Evolutionary conservation across 192 early-diverging fungal genomes (phyloP), one percentile per base, ranked within the genome.

Genomic region (Thamnidium elegans): DNA sequence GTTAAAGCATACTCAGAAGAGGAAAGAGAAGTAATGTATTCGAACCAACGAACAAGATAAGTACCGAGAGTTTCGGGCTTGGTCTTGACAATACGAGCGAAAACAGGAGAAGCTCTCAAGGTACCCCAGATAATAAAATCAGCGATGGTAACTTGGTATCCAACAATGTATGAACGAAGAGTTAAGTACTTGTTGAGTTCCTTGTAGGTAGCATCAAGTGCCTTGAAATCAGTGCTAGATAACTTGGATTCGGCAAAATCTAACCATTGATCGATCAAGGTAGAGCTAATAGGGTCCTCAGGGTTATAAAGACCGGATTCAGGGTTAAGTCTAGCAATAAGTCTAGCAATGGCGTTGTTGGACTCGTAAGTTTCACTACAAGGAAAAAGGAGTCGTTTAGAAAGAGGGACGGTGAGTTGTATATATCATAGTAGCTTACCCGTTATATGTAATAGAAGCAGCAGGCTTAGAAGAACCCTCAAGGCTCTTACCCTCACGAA

Each of bases 111-210:
- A n/a, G 74, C 77, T 56, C 85, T 88, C 74, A 98, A 72, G 15
- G 90, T 89, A 46, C 92, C 95, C 93, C 94, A 98, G 54, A 90
- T 60, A 15, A 87, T 88, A 17, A 89, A 86, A 77, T 98, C 96
- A 15, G 92, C 95, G 1, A 85, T 76, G 4, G 92, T 83, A 53
- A 84, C 58, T 21, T 77, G 63, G 76, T 97, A 92, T 2, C 92
- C 94, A 45, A 86, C 84, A 56, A 93, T 72, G 62, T 84, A 95
- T 43, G 90, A 89, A 31, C 93, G 85, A 73, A 96, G 78, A 46
- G 81, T 85, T 67, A 98, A 79, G 67, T 94, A 87, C 55, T 89
- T 84, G 82, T 98, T 87, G 30, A 96, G 74, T 65, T 84, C 72
- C 30, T 77, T 82, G 47, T 94, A 86, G 44, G 84, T 82, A 19